Conservation (phyloP, 805 yeast species). For the Millerozyma miso region DNA sequence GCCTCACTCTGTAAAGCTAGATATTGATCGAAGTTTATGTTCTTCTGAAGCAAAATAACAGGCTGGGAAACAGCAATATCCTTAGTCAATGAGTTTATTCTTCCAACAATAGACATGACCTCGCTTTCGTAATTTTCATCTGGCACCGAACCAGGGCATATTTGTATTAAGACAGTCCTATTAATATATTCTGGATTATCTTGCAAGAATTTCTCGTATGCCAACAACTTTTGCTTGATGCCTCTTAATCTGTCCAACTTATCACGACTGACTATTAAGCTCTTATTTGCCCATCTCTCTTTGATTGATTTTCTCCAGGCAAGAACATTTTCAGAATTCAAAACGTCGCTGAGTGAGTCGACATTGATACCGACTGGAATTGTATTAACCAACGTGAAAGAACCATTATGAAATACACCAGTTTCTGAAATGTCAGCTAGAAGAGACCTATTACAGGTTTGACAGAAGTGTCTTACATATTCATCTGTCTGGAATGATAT, state of each 20-base stretch:
- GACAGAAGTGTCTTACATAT: slow-evolving; percentile 89
- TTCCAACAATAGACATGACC: slow-evolving; percentile 69
- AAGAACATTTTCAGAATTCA: slow-evolving; percentile 47
- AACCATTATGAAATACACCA: slow-evolving; percentile 59
- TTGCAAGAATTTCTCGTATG: slow-evolving; percentile 74
- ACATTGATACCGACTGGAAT: slow-evolving; percentile 82
- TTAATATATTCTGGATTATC: slow-evolving; percentile 69
- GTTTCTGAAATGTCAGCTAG: slow-evolving; percentile 73
- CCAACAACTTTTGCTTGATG: slow-evolving; percentile 77
- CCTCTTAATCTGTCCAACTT: slow-evolving; percentile 87
- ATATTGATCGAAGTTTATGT: slow-evolving; percentile 84
- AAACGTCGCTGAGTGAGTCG: slow-evolving; percentile 43
- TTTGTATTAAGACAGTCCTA: slow-evolving; percentile 73
- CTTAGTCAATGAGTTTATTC: slow-evolving; percentile 75
- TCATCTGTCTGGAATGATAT: slow-evolving; percentile 90
- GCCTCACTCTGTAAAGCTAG: slow-evolving; percentile 83
- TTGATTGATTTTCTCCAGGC: slow-evolving; percentile 69
- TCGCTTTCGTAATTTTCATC: slow-evolving; percentile 70
- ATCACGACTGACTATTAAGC: slow-evolving; percentile 80
- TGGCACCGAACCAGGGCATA: slow-evolving; percentile 56
- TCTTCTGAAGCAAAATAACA: slow-evolving; percentile 83
- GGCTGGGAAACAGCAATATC: slow-evolving; percentile 75
- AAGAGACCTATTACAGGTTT: slow-evolving; percentile 79
- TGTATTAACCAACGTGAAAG: slow-evolving; percentile 50
- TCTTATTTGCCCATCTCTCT: slow-evolving; percentile 72